These are phyloP conservation scores for Saksenaea vasiformis DNA, from an alignment of 371 early-diverging fungal species.

Conservation along the genomic window DNA sequence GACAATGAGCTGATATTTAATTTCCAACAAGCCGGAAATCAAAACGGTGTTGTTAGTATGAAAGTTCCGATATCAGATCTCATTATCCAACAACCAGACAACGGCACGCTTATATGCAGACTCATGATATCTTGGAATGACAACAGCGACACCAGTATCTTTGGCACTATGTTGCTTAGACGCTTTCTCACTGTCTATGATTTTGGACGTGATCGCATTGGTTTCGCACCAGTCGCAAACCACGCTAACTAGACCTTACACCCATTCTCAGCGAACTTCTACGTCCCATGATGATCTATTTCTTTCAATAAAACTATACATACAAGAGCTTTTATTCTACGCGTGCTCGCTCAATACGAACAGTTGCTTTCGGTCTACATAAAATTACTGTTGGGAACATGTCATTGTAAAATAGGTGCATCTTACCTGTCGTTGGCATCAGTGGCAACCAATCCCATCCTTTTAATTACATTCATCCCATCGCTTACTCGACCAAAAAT, in stretches of 20 bases:
- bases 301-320: background rate
- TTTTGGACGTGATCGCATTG: conserved; percentile 42
- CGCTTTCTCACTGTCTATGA: conserved; percentile 44
- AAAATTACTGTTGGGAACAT: background rate
- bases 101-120: conserved; percentile 22
- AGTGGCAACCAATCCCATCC: conserved; percentile 72
- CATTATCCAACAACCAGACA: conserved; percentile 5
- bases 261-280: background rate
- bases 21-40: too few species aligned
- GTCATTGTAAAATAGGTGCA: background rate
- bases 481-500: conserved; percentile 72
- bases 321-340: conserved; percentile 22
- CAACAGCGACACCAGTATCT: conserved; percentile 17
- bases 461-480: conserved; percentile 70
- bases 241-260: background rate
- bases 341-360: conserved; percentile 38
- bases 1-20: background rate
- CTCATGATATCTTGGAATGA: conserved; percentile 30
- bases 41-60: too few species aligned
- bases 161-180: conserved; percentile 47
- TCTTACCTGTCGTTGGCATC: conserved; percentile 56
- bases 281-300: background rate
- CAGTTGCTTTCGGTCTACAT: conserved; percentile 41
- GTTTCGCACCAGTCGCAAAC: conserved; percentile 35
- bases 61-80: conserved; percentile 9